phyloP scores from a whole-genome alignment of 1,139 yeast species.

The Sugiyamaella sp. region DNA sequence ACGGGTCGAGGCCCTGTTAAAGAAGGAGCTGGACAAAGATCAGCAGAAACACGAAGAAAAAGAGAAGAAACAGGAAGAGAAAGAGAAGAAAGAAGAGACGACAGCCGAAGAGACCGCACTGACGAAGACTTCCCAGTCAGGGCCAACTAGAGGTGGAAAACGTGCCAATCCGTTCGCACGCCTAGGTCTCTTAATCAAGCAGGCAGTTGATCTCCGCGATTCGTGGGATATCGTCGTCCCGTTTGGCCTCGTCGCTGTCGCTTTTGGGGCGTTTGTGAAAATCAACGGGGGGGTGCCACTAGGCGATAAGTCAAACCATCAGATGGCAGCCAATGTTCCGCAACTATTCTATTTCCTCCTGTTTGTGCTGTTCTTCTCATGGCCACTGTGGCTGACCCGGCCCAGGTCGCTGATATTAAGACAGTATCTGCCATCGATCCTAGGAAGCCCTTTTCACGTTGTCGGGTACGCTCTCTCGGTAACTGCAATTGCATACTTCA shows the following conservation, averaged over 20 bases:
- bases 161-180: neutral
- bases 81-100: neutral
- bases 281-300: constrained; percentile 79
- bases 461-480: constrained; percentile 33
- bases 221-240: constrained; percentile 48
- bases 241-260: constrained; percentile 52
- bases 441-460: constrained; percentile 33
- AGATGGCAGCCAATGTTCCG: constrained; percentile 67
- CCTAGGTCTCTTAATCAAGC: neutral
- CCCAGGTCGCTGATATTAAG: constrained; percentile 24
- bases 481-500: constrained; percentile 50
- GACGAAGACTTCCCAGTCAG: neutral
- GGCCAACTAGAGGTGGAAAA: neutral
- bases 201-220: neutral
- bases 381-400: constrained; percentile 51
- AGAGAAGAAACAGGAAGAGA: neutral
- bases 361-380: constrained; percentile 63
- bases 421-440: constrained; percentile 39
- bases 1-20: neutral
- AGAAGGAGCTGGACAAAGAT: neutral
- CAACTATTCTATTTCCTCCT: constrained; percentile 79
- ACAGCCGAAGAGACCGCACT: neutral
- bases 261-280: constrained; percentile 60
- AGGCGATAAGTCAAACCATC: constrained; percentile 87
- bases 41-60: neutral